Conservation (phyloP, 176 grass and related monocot genomes). For the Canna indica region DNA sequence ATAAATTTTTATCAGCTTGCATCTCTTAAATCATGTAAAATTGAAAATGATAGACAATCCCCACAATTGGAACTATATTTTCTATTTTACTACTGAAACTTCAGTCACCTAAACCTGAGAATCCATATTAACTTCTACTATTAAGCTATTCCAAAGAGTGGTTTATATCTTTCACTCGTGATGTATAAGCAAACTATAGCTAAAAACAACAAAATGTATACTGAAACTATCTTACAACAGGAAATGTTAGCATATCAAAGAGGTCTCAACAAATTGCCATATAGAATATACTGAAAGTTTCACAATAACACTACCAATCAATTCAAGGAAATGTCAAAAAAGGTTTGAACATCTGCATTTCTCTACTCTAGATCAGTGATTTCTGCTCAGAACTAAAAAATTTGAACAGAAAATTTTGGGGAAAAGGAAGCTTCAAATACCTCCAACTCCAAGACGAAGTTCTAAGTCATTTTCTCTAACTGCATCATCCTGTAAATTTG, state of each 20-base stretch:
- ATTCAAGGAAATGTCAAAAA: background rate
- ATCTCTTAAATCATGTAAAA: too few relatives aligned
- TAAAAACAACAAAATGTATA: too few relatives aligned
- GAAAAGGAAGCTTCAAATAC: background rate
- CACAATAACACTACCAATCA: background rate
- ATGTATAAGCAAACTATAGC: too few relatives aligned
- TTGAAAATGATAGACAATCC: too few relatives aligned
- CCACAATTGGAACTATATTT: too few relatives aligned
- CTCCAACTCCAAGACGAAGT: slow-evolving; percentile 15
- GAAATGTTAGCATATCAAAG: background rate
- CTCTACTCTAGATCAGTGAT: background rate
- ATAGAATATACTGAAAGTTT: background rate
- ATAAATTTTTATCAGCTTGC: too few relatives aligned
- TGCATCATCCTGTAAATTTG: background rate
- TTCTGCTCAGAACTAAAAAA: background rate
- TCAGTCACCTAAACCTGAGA: too few relatives aligned
- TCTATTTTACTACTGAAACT: too few relatives aligned
- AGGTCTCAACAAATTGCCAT: background rate
- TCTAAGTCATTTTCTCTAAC: slow-evolving; percentile 8
- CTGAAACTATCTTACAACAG: background rate
- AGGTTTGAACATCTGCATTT: background rate
- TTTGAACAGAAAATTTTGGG: background rate
- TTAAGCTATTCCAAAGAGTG: too few relatives aligned
- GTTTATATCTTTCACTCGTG: too few relatives aligned
- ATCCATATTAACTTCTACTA: too few relatives aligned